phyloP scores from a whole-genome alignment of 2,329 filamentous ascomycete genomes.

The Talaromyces islandicus region DNA sequence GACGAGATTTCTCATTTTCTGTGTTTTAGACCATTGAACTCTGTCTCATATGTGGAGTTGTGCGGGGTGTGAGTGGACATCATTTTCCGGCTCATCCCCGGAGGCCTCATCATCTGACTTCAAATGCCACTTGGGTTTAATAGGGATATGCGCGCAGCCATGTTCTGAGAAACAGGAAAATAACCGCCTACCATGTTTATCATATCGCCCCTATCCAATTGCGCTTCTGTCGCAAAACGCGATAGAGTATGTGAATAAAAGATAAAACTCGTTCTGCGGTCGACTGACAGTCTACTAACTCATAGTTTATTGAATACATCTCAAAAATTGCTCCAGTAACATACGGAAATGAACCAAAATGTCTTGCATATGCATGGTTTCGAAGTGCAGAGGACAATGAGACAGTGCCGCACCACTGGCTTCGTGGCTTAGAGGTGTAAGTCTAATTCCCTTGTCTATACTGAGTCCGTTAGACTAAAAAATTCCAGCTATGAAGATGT shows the following conservation, averaged over 20 bases:
- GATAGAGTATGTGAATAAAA: neutral
- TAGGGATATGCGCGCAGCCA: neutral
- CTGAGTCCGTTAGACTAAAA: neutral
- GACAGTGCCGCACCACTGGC: constrained; percentile 1
- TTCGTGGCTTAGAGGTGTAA: constrained; percentile 1
- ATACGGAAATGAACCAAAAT: constrained; percentile 1
- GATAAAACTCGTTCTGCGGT: neutral
- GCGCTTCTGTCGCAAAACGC: neutral
- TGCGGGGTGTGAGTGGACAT: neutral
- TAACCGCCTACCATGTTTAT: neutral
- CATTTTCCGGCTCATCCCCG: neutral
- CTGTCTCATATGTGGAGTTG: neutral
- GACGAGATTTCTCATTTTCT: neutral
- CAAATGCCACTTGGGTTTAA: neutral
- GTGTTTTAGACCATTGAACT: neutral
- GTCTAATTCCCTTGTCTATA: neutral
- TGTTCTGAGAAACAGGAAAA: neutral
- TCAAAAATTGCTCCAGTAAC: constrained; percentile 2
- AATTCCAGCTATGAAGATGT: neutral
- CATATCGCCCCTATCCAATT: constrained; percentile 1
- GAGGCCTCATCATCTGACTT: neutral
- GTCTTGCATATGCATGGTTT: constrained; percentile 3
- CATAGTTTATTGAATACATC: neutral
- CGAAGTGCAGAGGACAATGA: constrained; percentile 5
- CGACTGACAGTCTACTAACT: neutral